These are phyloP conservation scores for Laetiporus sulphureus DNA, from an alignment of 1,284 basidiomycete species.

Conservation along the genomic window DNA sequence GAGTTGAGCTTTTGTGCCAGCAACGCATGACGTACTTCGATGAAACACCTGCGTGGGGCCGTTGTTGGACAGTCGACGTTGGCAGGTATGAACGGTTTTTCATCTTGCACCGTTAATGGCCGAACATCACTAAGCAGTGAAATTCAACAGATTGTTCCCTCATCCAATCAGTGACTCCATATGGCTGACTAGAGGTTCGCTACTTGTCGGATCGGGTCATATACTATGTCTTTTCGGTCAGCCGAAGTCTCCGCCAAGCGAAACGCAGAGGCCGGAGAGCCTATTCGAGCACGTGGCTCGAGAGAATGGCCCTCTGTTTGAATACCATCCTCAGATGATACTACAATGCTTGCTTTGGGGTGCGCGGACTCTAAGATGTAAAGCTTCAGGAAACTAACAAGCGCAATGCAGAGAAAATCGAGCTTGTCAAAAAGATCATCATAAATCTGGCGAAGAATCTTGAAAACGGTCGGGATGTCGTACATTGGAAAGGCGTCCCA, in stretches of 20 bases:
- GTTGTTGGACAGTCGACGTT: conserved; percentile 68
- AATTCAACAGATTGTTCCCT: conserved; percentile 53
- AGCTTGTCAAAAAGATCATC: conserved; percentile 78
- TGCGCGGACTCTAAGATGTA: conserved; percentile 29
- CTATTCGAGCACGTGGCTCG: conserved; percentile 79
- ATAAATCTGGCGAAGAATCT: conserved; percentile 50
- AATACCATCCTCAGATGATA: conserved; percentile 89
- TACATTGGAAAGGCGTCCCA: conserved; percentile 41
- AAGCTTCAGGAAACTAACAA: not conserved
- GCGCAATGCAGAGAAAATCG: conserved; percentile 58
- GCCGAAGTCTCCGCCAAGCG: conserved; percentile 15
- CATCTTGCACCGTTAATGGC: not conserved
- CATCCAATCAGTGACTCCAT: conserved; percentile 80
- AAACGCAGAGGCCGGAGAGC: conserved; percentile 26
- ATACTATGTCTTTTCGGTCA: conserved; percentile 72
- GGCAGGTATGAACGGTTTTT: conserved; percentile 40
- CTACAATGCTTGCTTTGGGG: conserved; percentile 91
- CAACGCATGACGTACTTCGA: conserved; percentile 88
- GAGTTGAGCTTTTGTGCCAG: conserved; percentile 79
- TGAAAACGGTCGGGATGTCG: conserved; percentile 24
- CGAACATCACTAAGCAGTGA: not conserved
- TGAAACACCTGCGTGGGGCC: conserved; percentile 72
- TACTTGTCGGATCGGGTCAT: conserved; percentile 72
- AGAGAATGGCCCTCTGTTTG: conserved; percentile 77
- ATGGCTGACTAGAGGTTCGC: conserved; percentile 77